Conservation (phyloP, 2,329 filamentous ascomycete genomes). For the Aspergillus melleus region DNA sequence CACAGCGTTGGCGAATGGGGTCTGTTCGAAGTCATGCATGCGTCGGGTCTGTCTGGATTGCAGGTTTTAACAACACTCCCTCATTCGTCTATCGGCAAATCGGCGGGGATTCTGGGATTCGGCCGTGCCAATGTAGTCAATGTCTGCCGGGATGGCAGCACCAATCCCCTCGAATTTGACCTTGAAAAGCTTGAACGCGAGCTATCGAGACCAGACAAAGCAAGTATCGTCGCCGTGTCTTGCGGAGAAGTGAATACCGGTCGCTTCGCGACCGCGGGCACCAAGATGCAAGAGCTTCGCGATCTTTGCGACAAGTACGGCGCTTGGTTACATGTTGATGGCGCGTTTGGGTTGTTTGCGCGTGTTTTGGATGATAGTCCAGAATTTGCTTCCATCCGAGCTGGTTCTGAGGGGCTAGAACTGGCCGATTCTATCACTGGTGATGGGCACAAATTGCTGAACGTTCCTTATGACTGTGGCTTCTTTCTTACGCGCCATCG, state of each 20-base stretch:
- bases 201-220: conserved; percentile 55
- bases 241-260: conserved; percentile 91
- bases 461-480: conserved; percentile 91
- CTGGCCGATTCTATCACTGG: conserved; percentile 84
- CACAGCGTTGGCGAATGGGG: conserved; percentile 68
- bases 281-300: conserved; percentile 64
- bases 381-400: conserved; percentile 57
- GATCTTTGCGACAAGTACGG: conserved; percentile 69
- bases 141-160: conserved; percentile 40
- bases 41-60: conserved; percentile 65
- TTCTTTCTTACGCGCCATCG: conserved; percentile 77
- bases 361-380: conserved; percentile 60
- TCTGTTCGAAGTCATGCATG: conserved; percentile 64
- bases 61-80: conserved; percentile 78
- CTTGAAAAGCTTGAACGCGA: conserved; percentile 63
- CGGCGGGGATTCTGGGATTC: conserved; percentile 77
- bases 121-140: conserved; percentile 68
- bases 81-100: conserved; percentile 83
- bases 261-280: conserved; percentile 65
- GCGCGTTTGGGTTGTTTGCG: conserved; percentile 83
- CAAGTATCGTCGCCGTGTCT: conserved; percentile 77
- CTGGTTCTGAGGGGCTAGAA: conserved; percentile 64
- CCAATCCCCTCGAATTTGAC: conserved; percentile 69
- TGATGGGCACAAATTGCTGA: conserved; percentile 89
- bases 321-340: conserved; percentile 89